Base-by-base conservation (phyloP, 2,329 filamentous ascomycete species). In the Sporothrix euskadiensis region DNA sequence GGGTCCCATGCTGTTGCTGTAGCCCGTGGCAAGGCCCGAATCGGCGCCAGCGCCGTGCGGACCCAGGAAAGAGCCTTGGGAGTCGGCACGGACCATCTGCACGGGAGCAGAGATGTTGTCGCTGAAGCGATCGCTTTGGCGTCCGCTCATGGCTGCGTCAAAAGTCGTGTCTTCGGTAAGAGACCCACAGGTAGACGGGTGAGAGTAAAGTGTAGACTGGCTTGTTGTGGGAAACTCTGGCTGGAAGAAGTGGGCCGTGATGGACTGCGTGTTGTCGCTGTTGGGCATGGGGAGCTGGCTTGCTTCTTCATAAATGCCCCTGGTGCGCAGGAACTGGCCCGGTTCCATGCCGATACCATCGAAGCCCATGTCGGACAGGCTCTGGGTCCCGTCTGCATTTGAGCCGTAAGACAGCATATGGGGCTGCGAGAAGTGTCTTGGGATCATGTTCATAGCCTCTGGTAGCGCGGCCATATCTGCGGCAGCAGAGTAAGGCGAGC, bases 91-190 rank as follows among this genome's bases (percentile, higher is more conserved):
- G 72, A 80, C 78, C 80, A 82, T 81, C 19, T 75, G 49, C n/a
- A 74, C 39, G 2, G 77, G 73, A 2, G 78, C 74, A 3, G 79
- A 79, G 57, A 78, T 77, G 41, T 77, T 78, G 65, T 80, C 80
- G 47, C 71, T 65, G n/a, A 79, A 78, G n/a, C 78, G 73, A 12
- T 77, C 75, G 73, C 80, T 81, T 69, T 80, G 80, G 39, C 79
- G 76, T 41, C 80, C 76, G 22, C 79, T 82, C 80, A 80, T 80
- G 7, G 79, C 77, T 9, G 79, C 77, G 3, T 79, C 81, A 41
- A 80, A 77, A 1, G 79, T 81, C 16, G 78, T 77, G 41, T 78
- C 79, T 12, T 81, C 80, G 2, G 80, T 81, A 78, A 82, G 80
- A 12, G 81, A 82, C 69, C 78, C 81, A 56, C 81, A 82, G 19